phyloP scores from a whole-genome alignment of 2,329 filamentous ascomycete species.

The Trichocomaceae sp. region DNA sequence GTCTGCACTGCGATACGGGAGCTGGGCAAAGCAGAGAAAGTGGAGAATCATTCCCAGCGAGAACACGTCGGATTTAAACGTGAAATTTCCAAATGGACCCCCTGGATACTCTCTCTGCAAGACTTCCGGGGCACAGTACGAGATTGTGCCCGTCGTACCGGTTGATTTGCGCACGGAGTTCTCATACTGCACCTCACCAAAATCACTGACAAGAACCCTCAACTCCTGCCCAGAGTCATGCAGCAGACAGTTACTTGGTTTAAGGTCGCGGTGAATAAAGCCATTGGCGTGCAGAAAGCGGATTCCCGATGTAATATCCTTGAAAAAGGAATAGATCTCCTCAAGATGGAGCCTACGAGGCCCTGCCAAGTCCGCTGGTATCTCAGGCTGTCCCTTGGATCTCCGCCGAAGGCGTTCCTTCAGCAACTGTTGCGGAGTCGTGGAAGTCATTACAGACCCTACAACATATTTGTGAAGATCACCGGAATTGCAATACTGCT shows the following conservation, averaged over 20 bases:
- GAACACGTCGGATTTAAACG: constrained; percentile 96
- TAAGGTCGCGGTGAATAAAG: constrained; percentile 93
- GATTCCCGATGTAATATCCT: constrained; percentile 86
- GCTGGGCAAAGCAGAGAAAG: constrained; percentile 88
- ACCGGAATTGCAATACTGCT: constrained; percentile 94
- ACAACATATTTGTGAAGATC: constrained; percentile 84
- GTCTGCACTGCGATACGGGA: constrained; percentile 82
- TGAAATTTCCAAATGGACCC: constrained; percentile 84
- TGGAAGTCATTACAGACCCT: constrained; percentile 54
- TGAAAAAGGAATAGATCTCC: constrained; percentile 94
- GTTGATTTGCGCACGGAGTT: constrained; percentile 78
- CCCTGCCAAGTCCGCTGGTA: constrained; percentile 45
- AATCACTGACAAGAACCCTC: constrained; percentile 88
- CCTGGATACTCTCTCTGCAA: constrained; percentile 56
- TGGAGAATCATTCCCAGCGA: constrained; percentile 97
- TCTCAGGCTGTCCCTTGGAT: constrained; percentile 69
- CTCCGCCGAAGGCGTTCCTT: constrained; percentile 79
- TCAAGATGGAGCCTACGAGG: constrained; percentile 65
- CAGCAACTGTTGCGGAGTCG: constrained; percentile 74
- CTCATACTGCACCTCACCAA: constrained; percentile 89
- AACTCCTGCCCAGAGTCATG: constrained; percentile 67
- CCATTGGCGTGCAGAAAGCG: constrained; percentile 84
- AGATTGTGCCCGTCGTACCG: constrained; percentile 90
- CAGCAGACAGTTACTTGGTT: constrained; percentile 89
- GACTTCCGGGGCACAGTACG: constrained; percentile 95